These are phyloP conservation scores for Xylaria digitata DNA, from an alignment of 2,329 filamentous ascomycete genomes.

Conservation along the genomic window DNA sequence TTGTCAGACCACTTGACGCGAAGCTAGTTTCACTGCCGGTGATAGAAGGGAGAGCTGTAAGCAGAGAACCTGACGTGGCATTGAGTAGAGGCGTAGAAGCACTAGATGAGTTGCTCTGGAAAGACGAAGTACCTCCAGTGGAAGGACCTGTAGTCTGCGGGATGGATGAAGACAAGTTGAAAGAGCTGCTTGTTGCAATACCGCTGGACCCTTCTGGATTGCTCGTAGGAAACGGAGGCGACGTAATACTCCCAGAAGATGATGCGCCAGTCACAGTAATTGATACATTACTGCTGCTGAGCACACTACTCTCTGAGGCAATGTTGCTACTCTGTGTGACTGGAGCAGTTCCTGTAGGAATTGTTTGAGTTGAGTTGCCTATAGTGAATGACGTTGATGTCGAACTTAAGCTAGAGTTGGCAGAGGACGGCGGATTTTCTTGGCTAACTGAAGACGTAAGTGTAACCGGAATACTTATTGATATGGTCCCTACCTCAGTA, in stretches of 20 bases:
- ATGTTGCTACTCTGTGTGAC: conserved; percentile 7
- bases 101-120: conserved; percentile 1
- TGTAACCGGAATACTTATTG: conserved; percentile 8
- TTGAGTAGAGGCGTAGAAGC: neutral
- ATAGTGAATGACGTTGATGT: conserved; percentile 6
- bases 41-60: neutral
- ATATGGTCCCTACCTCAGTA: conserved; percentile 14
- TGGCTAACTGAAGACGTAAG: conserved; percentile 9
- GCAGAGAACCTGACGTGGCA: conserved; percentile 11
- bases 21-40: neutral
- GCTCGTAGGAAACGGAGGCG: conserved; percentile 8
- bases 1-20: conserved; percentile 1
- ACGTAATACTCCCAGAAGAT: conserved; percentile 15
- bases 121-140: neutral
- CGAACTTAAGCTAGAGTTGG: neutral
- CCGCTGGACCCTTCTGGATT: conserved; percentile 1
- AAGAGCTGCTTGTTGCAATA: conserved; percentile 6
- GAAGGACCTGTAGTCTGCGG: conserved; percentile 4
- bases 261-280: conserved; percentile 9
- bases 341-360: conserved; percentile 11
- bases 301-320: neutral
- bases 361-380: conserved; percentile 21
- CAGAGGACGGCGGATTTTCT: neutral
- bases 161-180: neutral
- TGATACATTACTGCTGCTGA: neutral